Percentiles rank a stretch among this genome's conserved stretches.
Conservation (phyloP, 1,284 basidiomycete species). For the Gymnopus androsaceus region DNA sequence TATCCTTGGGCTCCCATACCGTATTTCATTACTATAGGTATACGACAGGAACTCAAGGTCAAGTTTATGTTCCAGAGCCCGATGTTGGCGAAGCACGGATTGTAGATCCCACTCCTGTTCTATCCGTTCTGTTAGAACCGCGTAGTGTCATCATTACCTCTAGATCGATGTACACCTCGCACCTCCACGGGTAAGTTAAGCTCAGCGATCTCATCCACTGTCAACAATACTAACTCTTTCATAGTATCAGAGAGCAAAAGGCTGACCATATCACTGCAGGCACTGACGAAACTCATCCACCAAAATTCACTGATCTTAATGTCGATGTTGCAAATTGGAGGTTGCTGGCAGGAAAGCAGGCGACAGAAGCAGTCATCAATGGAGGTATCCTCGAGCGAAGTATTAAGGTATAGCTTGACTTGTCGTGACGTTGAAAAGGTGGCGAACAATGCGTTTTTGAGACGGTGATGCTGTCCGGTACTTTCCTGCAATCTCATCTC, state of each 20-base stretch:
- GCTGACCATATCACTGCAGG: slow-evolving; percentile 46
- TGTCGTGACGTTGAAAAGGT: slow-evolving; percentile 82
- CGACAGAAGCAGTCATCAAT: slow-evolving; percentile 38
- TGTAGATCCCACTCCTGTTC: slow-evolving; percentile 65
- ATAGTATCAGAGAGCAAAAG: slow-evolving; percentile 56
- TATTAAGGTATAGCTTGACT: slow-evolving; percentile 80
- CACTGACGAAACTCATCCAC: slow-evolving; percentile 20
- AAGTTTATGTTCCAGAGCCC: neutral
- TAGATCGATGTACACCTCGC: slow-evolving; percentile 63
- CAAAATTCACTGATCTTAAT: slow-evolving; percentile 27
- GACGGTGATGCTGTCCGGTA: slow-evolving; percentile 3
- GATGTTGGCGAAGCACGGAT: slow-evolving; percentile 39
- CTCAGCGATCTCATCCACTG: neutral
- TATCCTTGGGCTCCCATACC: slow-evolving; percentile 84
- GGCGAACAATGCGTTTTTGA: slow-evolving; percentile 16
- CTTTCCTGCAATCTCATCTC: no score
- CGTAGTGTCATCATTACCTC: slow-evolving; percentile 82
- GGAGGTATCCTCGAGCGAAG: slow-evolving; percentile 58
- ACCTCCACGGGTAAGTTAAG: slow-evolving; percentile 64
- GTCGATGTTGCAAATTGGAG: slow-evolving; percentile 59
- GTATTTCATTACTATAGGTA: slow-evolving; percentile 87
- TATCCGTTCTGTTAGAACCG: slow-evolving; percentile 79
- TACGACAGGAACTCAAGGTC: slow-evolving; percentile 27
- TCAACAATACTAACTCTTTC: neutral
- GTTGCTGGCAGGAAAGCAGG: slow-evolving; percentile 43